Conservation (phyloP, 129 eudicot species). For the Calendula officinalis region DNA sequence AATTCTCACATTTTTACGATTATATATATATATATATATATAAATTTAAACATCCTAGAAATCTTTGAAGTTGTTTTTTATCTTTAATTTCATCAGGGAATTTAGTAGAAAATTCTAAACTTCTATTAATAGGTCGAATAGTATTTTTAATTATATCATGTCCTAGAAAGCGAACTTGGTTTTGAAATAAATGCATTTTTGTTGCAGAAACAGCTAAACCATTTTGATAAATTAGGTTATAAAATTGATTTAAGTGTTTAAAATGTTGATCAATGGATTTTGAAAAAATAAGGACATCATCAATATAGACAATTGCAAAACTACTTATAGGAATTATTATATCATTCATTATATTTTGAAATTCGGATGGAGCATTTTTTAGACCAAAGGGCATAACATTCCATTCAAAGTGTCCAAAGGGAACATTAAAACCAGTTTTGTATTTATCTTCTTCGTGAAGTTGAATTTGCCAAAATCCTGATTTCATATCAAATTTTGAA, state of each 20-base stretch:
- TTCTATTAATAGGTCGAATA: background rate
- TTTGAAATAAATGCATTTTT: background rate
- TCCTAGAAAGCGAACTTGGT: background rate
- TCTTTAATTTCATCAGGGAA: conserved; percentile 11
- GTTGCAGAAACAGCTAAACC: background rate
- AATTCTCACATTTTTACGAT: too few relatives aligned
- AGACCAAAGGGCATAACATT: conserved; percentile 2
- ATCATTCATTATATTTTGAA: background rate
- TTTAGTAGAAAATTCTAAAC: background rate
- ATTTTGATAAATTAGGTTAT: background rate
- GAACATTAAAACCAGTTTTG: conserved; percentile 1
- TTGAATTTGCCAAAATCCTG: background rate
- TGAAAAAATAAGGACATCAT: background rate
- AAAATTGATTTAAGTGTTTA: background rate
- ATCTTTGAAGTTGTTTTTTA: conserved; percentile 11
- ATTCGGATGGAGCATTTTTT: background rate
- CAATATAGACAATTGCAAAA: background rate
- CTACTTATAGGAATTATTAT: background rate
- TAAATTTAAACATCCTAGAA: conserved; percentile 5
- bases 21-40: too few relatives aligned
- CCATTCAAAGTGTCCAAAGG: conserved; percentile 5
- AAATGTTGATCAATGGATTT: background rate
- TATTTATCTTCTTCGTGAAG: background rate
- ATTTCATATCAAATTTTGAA: conserved; percentile 1
- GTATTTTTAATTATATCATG: background rate